These are phyloP conservation scores for Lobosporangium transversale DNA, from an alignment of 192 early-diverging fungal species.

Conservation along the genomic window DNA sequence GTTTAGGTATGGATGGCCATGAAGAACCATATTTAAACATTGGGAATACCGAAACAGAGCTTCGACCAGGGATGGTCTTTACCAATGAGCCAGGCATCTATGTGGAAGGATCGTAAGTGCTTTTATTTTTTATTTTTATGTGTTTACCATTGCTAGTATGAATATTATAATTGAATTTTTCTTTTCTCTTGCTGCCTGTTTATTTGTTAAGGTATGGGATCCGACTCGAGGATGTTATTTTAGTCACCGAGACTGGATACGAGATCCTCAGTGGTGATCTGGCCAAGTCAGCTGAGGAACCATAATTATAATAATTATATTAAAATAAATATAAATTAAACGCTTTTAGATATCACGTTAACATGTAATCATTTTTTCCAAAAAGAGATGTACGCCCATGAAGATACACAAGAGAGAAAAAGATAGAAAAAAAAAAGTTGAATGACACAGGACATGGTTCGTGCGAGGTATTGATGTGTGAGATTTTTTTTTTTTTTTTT, in stretches of 20 bases:
- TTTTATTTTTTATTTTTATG: constrained; percentile 5
- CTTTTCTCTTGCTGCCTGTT: too few relatives aligned
- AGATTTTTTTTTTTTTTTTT: constrained; percentile 18
- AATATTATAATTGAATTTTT: not conserved
- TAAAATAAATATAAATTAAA: not conserved
- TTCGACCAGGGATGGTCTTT: constrained; percentile 60
- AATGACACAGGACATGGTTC: too few relatives aligned
- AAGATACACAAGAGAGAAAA: too few relatives aligned
- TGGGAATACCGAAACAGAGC: constrained; percentile 52
- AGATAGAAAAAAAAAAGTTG: too few relatives aligned
- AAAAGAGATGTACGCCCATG: too few relatives aligned
- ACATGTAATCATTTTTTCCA: too few relatives aligned
- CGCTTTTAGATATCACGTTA: not conserved
- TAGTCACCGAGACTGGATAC: constrained; percentile 48
- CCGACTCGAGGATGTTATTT: constrained; percentile 50
- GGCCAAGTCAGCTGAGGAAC: constrained; percentile 23
- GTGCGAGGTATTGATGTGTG: too few relatives aligned
- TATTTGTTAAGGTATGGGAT: constrained; percentile 29
- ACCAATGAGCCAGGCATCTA: constrained; percentile 67
- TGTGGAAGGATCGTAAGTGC: constrained; percentile 55
- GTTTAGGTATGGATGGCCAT: constrained; percentile 62
- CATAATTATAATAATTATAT: constrained; percentile 9
- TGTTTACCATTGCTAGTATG: not conserved
- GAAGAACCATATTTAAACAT: constrained; percentile 65
- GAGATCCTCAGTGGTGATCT: constrained; percentile 49